Conservation (phyloP, 768 basidiomycete species). For the Dacryopinax primogenitus region DNA sequence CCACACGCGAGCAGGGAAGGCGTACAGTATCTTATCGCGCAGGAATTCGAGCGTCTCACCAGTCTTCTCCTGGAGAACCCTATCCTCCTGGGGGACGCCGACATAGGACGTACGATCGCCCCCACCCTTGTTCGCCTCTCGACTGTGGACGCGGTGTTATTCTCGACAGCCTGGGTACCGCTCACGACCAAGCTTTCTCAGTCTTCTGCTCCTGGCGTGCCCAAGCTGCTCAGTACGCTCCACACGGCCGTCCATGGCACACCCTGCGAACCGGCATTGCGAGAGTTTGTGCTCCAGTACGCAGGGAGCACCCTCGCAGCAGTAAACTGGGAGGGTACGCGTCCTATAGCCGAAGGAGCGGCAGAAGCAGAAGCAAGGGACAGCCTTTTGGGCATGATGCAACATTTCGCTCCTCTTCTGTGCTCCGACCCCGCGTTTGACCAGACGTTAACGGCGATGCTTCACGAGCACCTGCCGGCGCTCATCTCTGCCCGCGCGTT, state of each 20-base stretch:
- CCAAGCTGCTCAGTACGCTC: neutral
- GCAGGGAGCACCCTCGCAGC: neutral
- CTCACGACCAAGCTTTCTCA: neutral
- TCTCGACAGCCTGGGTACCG: neutral
- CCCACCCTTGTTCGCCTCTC: neutral
- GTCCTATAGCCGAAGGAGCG: too few relatives aligned
- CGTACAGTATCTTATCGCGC: neutral
- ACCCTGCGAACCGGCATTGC: neutral
- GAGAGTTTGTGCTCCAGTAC: neutral
- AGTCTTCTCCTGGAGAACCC: neutral
- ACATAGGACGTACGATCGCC: neutral
- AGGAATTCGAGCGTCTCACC: neutral
- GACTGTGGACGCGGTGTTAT: neutral
- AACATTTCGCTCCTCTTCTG: slow-evolving; percentile 40
- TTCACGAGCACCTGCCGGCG: neutral
- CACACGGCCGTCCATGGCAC: neutral
- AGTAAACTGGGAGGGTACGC: neutral
- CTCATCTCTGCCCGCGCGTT: neutral
- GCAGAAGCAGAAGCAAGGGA: neutral
- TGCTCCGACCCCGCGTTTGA: slow-evolving; percentile 34
- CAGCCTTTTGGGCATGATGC: slow-evolving; percentile 34
- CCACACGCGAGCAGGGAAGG: neutral
- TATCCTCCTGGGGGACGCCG: neutral
- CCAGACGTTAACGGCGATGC: neutral
- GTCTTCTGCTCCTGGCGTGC: neutral